Evolutionary conservation across 495 filamentous ascomycete species (phyloP).

Genomic region (Penicillium chermesinum): DNA sequence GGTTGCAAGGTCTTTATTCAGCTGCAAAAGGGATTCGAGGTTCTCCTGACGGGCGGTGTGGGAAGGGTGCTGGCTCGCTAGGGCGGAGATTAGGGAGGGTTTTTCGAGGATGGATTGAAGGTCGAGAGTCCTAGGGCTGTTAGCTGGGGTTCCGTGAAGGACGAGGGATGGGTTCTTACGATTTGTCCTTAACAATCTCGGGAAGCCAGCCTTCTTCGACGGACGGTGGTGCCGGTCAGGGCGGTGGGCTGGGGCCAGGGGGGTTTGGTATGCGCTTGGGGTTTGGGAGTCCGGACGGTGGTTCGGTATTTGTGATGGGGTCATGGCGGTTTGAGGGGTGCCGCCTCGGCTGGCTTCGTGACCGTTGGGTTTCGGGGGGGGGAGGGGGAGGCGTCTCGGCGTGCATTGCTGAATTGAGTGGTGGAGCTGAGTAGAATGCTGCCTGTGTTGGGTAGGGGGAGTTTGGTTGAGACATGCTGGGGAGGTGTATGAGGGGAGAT

Average conservation of each 20-base stretch:
- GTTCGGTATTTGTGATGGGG: conserved; percentile 28
- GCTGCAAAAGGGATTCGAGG: conserved; percentile 54
- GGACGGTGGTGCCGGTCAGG: conserved; percentile 33
- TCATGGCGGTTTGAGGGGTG: conserved; percentile 47
- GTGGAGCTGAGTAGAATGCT: conserved; percentile 18
- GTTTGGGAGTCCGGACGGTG: conserved; percentile 20
- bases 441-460: conserved; percentile 20
- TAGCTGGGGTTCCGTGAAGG: not conserved
- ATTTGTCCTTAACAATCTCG: conserved; percentile 64
- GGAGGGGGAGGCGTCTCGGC: conserved; percentile 60
- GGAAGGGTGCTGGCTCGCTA: conserved; percentile 59
- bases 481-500: conserved; percentile 9
- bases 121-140: conserved; percentile 47
- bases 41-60: conserved; percentile 41
- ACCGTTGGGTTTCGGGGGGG: conserved; percentile 65
- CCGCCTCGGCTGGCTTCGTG: conserved; percentile 64
- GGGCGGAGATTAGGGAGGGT: conserved; percentile 54
- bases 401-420: conserved; percentile 31
- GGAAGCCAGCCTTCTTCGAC: conserved; percentile 61
- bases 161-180: conserved; percentile 41
- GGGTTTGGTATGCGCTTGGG: conserved; percentile 13
- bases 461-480: conserved; percentile 28
- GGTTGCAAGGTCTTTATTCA: conserved; percentile 59
- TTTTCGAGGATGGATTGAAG: conserved; percentile 61
- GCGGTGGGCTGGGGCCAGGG: no score